Evolutionary conservation across 495 filamentous ascomycete species (phyloP).

Genomic region (Xylaria longipes): DNA sequence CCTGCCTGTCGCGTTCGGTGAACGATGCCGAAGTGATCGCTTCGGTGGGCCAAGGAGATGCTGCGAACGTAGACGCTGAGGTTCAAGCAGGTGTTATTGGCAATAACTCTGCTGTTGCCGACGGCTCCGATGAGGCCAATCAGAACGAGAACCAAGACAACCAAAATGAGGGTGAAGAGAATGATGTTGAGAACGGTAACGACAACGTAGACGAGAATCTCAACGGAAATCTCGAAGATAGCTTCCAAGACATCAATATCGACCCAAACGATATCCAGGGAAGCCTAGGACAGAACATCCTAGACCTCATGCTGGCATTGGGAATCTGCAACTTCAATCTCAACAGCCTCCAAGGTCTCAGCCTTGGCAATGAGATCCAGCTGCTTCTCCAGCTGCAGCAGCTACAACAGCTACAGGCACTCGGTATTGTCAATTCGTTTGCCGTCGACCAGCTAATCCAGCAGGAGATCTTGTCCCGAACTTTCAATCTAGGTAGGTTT

Average conservation of each 20-base stretch:
- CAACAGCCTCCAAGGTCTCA: slow-evolving; percentile 39
- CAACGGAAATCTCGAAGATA: slow-evolving; percentile 15
- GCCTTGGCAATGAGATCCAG: slow-evolving; percentile 45
- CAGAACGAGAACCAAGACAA: slow-evolving; percentile 26
- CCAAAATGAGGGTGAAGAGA: slow-evolving; percentile 18
- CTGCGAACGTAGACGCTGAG: background rate
- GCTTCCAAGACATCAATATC: slow-evolving; percentile 21
- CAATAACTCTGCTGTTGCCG: slow-evolving; percentile 33
- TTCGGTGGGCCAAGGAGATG: slow-evolving; percentile 15
- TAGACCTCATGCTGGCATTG: slow-evolving; percentile 44
- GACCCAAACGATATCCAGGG: slow-evolving; percentile 32
- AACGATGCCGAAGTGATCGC: slow-evolving; percentile 14
- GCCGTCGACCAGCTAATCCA: slow-evolving; percentile 46
- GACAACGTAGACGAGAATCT: slow-evolving; percentile 19
- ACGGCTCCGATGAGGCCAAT: slow-evolving; percentile 25
- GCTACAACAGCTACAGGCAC: slow-evolving; percentile 47
- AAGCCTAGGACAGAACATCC: slow-evolving; percentile 39
- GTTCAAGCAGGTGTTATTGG: slow-evolving; percentile 5
- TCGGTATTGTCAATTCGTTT: slow-evolving; percentile 45
- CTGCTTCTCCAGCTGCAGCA: slow-evolving; percentile 52
- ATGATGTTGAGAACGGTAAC: slow-evolving; percentile 23
- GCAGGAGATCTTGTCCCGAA: slow-evolving; percentile 38
- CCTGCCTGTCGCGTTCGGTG: slow-evolving; percentile 34
- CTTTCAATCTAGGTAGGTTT: slow-evolving; percentile 45
- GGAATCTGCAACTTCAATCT: slow-evolving; percentile 44